These are phyloP conservation scores for Aspergillus sp. DNA, from an alignment of 2,329 filamentous ascomycete genomes.

Conservation along the genomic window DNA sequence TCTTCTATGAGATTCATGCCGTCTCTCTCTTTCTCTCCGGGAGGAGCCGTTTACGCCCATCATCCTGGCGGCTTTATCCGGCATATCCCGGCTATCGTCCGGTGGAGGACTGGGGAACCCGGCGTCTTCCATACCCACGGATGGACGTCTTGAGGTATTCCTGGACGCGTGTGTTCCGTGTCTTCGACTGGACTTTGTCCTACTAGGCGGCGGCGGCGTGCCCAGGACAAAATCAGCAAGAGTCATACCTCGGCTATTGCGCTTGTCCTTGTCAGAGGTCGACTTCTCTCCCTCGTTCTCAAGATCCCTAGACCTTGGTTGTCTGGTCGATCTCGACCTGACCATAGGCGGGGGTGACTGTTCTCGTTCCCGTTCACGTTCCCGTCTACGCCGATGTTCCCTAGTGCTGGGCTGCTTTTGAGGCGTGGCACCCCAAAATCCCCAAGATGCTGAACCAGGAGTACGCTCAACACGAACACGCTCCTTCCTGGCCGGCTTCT, in stretches of 20 bases:
- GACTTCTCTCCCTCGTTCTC: constrained; percentile 65
- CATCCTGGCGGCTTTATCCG: constrained; percentile 76
- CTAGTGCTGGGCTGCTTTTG: constrained; percentile 54
- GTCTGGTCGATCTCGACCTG: constrained; percentile 59
- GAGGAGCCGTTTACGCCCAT: constrained; percentile 61
- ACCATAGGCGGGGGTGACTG: constrained; percentile 47
- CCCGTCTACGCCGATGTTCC: constrained; percentile 46
- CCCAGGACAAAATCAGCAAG: constrained; percentile 67
- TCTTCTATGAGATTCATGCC: constrained; percentile 56
- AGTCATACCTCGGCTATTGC: constrained; percentile 58
- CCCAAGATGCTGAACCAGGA: constrained; percentile 68
- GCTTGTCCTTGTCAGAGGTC: constrained; percentile 68
- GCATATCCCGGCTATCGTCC: constrained; percentile 66
- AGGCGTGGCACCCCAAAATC: constrained; percentile 67
- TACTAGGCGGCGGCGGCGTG: constrained; percentile 58
- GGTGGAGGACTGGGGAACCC: constrained; percentile 73
- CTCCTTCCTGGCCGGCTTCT: constrained; percentile 68
- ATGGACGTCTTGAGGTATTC: constrained; percentile 64
- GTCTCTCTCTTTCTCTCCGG: constrained; percentile 46
- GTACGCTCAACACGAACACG: constrained; percentile 75
- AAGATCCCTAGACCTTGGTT: constrained; percentile 61
- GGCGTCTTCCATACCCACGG: constrained; percentile 63
- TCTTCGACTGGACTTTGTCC: constrained; percentile 69
- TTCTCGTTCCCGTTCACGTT: constrained; percentile 47
- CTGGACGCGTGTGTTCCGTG: constrained; percentile 59